Evolutionary conservation across 768 basidiomycete genomes (phyloP).

Genomic region (Obba rivulosa): DNA sequence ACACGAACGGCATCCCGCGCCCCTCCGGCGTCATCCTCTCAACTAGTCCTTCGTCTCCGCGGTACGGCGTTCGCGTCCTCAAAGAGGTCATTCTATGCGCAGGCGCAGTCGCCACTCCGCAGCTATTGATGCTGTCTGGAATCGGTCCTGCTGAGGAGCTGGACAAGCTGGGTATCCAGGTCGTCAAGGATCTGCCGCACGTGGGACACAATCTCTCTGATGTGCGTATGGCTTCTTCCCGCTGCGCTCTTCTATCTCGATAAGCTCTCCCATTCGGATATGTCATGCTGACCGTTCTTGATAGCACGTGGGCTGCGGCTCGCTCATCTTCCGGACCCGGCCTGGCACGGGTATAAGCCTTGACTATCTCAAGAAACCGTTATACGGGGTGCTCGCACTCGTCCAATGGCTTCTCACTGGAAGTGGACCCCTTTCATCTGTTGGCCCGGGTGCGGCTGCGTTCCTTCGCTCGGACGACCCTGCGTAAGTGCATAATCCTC

Average conservation of each 20-base stretch:
- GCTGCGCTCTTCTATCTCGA: background rate
- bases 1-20: background rate
- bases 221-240: constrained; percentile 1
- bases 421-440: constrained; percentile 5
- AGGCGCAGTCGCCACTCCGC: constrained; percentile 11
- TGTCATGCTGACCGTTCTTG: background rate
- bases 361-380: constrained; percentile 8
- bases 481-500: background rate
- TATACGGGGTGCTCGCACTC: background rate
- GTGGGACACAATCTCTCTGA: constrained; percentile 24
- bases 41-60: background rate
- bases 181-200: constrained; percentile 18
- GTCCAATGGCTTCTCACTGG: constrained; percentile 6
- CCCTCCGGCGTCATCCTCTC: constrained; percentile 12
- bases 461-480: constrained; percentile 11
- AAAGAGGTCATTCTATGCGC: constrained; percentile 16
- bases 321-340: constrained; percentile 7
- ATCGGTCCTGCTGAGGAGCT: constrained; percentile 18
- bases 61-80: constrained; percentile 7
- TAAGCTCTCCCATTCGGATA: background rate
- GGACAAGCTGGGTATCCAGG: constrained; percentile 8
- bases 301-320: constrained; percentile 11
- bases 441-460: constrained; percentile 3
- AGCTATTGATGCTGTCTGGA: constrained; percentile 23
- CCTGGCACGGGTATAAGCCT: constrained; percentile 3